These are phyloP conservation scores for Emmonsia crescens DNA, from an alignment of 2,329 filamentous ascomycete genomes.

Conservation along the genomic window DNA sequence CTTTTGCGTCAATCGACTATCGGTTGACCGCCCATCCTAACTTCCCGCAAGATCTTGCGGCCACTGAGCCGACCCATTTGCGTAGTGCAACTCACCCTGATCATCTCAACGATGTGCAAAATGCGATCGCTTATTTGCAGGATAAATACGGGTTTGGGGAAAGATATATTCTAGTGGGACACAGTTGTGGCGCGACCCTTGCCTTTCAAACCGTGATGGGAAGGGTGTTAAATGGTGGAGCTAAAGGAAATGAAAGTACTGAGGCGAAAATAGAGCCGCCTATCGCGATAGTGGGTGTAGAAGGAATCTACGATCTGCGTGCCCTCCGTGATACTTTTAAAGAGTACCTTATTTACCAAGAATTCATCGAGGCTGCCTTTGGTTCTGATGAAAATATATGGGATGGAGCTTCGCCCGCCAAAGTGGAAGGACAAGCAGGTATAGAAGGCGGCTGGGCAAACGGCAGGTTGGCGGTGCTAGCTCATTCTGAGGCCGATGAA, in stretches of 20 bases:
- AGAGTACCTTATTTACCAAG: slow-evolving; percentile 26
- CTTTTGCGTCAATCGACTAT: slow-evolving; percentile 37
- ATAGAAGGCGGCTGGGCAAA: slow-evolving; percentile 25
- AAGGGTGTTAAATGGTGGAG: slow-evolving; percentile 10
- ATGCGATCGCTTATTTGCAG: slow-evolving; percentile 33
- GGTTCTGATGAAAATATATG: slow-evolving; percentile 27
- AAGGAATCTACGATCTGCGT: slow-evolving; percentile 36
- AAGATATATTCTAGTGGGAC: slow-evolving; percentile 35
- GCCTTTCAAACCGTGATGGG: slow-evolving; percentile 36
- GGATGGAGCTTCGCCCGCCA: slow-evolving; percentile 31
- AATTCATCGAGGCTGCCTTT: slow-evolving; percentile 34
- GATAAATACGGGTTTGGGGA: slow-evolving; percentile 28
- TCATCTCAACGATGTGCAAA: slow-evolving; percentile 33
- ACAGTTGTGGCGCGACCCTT: slow-evolving; percentile 38
- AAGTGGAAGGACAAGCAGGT: slow-evolving; percentile 19
- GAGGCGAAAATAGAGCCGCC: slow-evolving; percentile 19
- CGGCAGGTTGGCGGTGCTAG: slow-evolving; percentile 29
- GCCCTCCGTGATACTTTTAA: slow-evolving; percentile 25
- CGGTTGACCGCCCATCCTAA: slow-evolving; percentile 34
- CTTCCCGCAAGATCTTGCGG: slow-evolving; percentile 26
- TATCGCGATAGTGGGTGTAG: slow-evolving; percentile 31
- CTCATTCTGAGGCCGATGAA: slow-evolving; percentile 32
- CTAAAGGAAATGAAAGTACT: slow-evolving; percentile 5
- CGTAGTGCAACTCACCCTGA: slow-evolving; percentile 35
- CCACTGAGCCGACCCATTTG: slow-evolving; percentile 19